Percentiles rank a stretch among this genome's conserved stretches.
These are phyloP conservation scores for Otatea glauca DNA, from an alignment of 176 grass and related monocot species.

Conservation along the genomic window DNA sequence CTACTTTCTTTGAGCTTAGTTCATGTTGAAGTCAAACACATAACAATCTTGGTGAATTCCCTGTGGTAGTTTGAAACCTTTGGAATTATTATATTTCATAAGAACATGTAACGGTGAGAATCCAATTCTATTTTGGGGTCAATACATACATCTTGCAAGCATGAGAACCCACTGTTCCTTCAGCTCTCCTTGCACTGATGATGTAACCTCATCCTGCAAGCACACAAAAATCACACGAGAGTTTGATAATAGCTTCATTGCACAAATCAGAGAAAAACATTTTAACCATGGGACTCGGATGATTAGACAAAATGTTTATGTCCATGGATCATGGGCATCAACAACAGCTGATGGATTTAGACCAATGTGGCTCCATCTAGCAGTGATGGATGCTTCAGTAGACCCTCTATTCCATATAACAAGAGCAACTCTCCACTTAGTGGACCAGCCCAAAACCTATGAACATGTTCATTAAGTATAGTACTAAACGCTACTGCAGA, in stretches of 20 bases:
- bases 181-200: slow-evolving; percentile 44
- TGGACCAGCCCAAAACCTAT: slow-evolving; percentile 48
- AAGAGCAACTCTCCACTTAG: slow-evolving; percentile 50
- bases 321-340: slow-evolving; percentile 60
- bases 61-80: not conserved
- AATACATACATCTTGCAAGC: slow-evolving; percentile 59
- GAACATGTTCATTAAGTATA: no score
- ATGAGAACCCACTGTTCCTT: slow-evolving; percentile 45
- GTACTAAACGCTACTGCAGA: no score
- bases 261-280: not conserved
- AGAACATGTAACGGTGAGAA: not conserved
- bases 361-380: slow-evolving; percentile 52
- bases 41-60: not conserved
- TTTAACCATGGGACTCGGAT: not conserved
- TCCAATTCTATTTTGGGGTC: slow-evolving; percentile 36
- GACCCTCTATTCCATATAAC: slow-evolving; percentile 60
- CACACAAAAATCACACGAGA: not conserved
- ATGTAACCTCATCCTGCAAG: slow-evolving; percentile 37
- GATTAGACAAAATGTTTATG: slow-evolving; percentile 41
- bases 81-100: slow-evolving; percentile 16
- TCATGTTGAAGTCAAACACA: not conserved
- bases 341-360: slow-evolving; percentile 38
- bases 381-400: slow-evolving; percentile 14
- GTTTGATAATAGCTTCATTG: not conserved
- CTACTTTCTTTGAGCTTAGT: no score